Base-by-base conservation (phyloP, 208 protist species). In the Acanthamoeba culbertsoni region DNA sequence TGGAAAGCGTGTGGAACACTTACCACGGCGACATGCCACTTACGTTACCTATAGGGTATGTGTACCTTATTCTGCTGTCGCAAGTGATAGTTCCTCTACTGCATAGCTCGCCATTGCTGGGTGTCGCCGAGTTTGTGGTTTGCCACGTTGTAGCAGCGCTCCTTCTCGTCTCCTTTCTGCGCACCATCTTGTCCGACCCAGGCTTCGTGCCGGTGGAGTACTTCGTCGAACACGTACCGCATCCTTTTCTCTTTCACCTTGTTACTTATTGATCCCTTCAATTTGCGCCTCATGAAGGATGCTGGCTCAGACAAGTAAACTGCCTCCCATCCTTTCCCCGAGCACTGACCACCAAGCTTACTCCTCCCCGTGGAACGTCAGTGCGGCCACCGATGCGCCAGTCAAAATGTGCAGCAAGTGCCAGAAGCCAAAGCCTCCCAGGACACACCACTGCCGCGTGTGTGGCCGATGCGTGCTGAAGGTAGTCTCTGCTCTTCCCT, bases 361-460 rank as follows among this genome's bases (percentile, higher is more conserved):
- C 1, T 77, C 2, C 2, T 23, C 14, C 51, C 23, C 23, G 51
- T 59, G 51, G 1, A 77, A 46, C 35, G 0, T 77, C 35, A 77
- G 2, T n/a, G 16, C 4, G 2, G 65, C 65, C 37, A n/a, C 5
- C 63, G 18, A 46, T 8, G 10, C 20, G 23, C 42, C 20, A 2
- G 23, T 82, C 12, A 82, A 82, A 18, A 82, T 82, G 43, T 82
- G 71, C 43, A 82, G 71, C 71, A 82, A 82, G 28, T 82, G 71
- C 71, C 37, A 45, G 28, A 4, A 18, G 71, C 71, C 71, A 0
- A 82, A 82, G 23, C 71, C 71, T 5, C 71, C 71, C 68, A 82
- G 71, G 18, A 82, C 71, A 1, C 71, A 82, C 53, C 71, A 82
- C 43, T 82, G 71, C n/a, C 71, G 71, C 20, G 42, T 31, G 7